Evolutionary conservation across 2,329 filamentous ascomycete species (phyloP).

Genomic region (Mycosphaerelloides madeirae): DNA sequence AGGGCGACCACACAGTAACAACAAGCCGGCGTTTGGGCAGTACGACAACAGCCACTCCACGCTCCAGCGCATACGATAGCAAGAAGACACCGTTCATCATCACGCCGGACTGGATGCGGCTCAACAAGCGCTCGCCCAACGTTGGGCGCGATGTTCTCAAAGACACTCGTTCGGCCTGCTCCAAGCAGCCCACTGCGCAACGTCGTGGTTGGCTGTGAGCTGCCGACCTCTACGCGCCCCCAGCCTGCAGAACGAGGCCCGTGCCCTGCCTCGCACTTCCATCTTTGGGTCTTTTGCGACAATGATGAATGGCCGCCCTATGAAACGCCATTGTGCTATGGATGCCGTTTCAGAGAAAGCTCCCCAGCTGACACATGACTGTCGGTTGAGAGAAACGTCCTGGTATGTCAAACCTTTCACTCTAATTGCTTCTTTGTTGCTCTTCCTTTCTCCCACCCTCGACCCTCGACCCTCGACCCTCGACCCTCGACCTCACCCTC

Average conservation of each 20-base stretch:
- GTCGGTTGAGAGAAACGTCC: slow-evolving; percentile 25
- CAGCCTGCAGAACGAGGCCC: slow-evolving; percentile 9
- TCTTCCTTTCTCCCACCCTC: slow-evolving; percentile 4
- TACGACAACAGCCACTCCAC: not conserved
- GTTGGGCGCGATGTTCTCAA: no score
- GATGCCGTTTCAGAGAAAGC: slow-evolving; percentile 31
- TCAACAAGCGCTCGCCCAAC: slow-evolving; percentile 2
- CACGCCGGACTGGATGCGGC: no score
- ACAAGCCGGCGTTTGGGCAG: not conserved
- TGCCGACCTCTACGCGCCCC: slow-evolving; percentile 7
- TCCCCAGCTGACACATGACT: slow-evolving; percentile 29
- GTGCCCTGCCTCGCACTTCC: slow-evolving; percentile 22
- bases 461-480: slow-evolving; percentile 1
- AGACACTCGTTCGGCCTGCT: slow-evolving; percentile 5
- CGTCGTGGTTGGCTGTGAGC: slow-evolving; percentile 8
- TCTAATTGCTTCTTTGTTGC: slow-evolving; percentile 26
- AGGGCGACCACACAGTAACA: no score
- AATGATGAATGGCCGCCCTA: slow-evolving; percentile 31
- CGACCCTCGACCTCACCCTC: slow-evolving; percentile 2
- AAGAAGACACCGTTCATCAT: no score
- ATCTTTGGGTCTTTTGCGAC: slow-evolving; percentile 15
- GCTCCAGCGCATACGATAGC: not conserved
- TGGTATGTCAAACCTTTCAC: slow-evolving; percentile 27
- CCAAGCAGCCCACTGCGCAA: slow-evolving; percentile 2
- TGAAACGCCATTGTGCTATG: slow-evolving; percentile 36